phyloP scores from a whole-genome alignment of 768 basidiomycete species.

The Floccularia luteovirens region DNA sequence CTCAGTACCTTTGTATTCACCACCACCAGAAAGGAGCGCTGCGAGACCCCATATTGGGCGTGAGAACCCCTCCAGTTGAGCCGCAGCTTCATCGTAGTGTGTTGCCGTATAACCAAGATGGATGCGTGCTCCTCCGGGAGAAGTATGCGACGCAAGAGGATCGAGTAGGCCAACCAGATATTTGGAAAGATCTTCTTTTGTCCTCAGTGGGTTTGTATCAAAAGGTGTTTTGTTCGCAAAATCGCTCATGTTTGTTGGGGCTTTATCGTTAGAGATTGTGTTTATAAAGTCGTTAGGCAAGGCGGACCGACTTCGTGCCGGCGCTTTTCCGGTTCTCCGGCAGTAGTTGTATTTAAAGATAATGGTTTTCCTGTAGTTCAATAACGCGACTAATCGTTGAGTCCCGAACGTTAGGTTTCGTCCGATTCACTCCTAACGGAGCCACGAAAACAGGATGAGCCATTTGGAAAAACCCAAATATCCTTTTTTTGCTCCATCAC shows the following conservation, averaged over 20 bases:
- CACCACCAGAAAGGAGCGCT: slow-evolving; percentile 58
- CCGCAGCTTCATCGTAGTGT: slow-evolving; percentile 66
- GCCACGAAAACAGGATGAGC: too few relatives aligned
- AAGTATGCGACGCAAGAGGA: slow-evolving; percentile 61
- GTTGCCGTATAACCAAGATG: slow-evolving; percentile 64
- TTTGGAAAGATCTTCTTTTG: slow-evolving; percentile 47
- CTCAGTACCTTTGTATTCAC: slow-evolving; percentile 45
- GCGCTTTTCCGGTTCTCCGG: too few relatives aligned
- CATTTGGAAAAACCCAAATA: too few relatives aligned
- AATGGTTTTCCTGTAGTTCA: too few relatives aligned
- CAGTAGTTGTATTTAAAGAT: too few relatives aligned
- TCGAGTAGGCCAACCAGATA: slow-evolving; percentile 57
- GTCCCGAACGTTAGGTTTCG: too few relatives aligned
- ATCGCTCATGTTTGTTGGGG: slow-evolving; percentile 16
- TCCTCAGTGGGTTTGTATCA: slow-evolving; percentile 51
- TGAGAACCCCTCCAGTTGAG: slow-evolving; percentile 71
- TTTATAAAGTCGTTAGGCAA: not conserved
- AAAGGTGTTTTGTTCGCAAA: slow-evolving; percentile 35
- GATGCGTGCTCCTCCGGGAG: slow-evolving; percentile 64
- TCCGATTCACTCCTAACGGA: too few relatives aligned
- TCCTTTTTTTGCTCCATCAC: too few relatives aligned
- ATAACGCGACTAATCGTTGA: too few relatives aligned
- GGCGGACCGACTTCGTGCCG: not conserved
- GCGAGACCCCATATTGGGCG: slow-evolving; percentile 73
- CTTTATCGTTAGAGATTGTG: not conserved